These are phyloP conservation scores for Ganoderma resinaceum DNA, from an alignment of 1,284 basidiomycete species.

Conservation along the genomic window DNA sequence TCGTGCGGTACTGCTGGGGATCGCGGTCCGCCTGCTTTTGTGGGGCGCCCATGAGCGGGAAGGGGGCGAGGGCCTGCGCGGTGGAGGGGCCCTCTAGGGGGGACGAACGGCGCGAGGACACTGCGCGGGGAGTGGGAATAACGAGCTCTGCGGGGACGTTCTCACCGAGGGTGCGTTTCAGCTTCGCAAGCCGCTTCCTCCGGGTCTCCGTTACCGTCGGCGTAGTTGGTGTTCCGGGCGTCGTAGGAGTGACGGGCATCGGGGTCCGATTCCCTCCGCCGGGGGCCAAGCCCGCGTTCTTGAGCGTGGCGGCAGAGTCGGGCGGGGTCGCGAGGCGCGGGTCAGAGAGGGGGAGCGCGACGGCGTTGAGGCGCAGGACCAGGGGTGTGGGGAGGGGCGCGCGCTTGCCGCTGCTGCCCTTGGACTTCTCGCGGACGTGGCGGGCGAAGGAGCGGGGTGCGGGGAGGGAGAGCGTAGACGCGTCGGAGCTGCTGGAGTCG, in stretches of 20 bases:
- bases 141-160: conserved; percentile 61
- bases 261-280: conserved; percentile 3
- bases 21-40: background rate
- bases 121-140: conserved; percentile 37
- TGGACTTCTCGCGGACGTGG: conserved; percentile 29
- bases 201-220: conserved; percentile 38
- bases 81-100: conserved; percentile 4
- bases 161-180: conserved; percentile 59
- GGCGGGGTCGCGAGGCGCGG: conserved; percentile 23
- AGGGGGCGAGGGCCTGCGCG: conserved; percentile 1
- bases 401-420: conserved; percentile 22
- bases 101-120: conserved; percentile 11
- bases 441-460: conserved; percentile 23
- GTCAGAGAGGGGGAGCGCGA: conserved; percentile 33
- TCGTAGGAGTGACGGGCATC: conserved; percentile 21
- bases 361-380: conserved; percentile 40
- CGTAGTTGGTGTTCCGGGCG: conserved; percentile 36
- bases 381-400: conserved; percentile 36
- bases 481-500: conserved; percentile 26
- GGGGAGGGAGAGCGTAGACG: conserved; percentile 24
- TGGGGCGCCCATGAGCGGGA: background rate
- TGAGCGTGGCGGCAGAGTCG: conserved; percentile 23
- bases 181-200: conserved; percentile 53
- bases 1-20: background rate
- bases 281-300: background rate